Conservation (phyloP, 768 basidiomycete genomes). For the Hericium coralloides region DNA sequence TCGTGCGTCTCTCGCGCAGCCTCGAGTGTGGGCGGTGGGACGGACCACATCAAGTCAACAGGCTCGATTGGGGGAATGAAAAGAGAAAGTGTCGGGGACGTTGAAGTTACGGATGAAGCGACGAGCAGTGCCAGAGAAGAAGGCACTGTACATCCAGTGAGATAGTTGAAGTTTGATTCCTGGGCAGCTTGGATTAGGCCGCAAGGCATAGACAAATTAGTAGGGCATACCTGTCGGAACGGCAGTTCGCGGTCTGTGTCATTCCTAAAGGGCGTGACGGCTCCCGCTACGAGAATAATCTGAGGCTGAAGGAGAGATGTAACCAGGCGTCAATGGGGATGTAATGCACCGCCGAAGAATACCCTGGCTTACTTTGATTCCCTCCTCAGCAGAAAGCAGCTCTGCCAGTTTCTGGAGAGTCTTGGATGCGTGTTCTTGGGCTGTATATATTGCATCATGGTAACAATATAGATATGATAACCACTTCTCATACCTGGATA, state of each 20-base stretch:
- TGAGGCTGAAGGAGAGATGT: constrained; percentile 42
- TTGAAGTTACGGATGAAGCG: constrained; percentile 39
- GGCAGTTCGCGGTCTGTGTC: constrained; percentile 80
- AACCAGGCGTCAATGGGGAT: neutral
- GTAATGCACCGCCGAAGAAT: neutral
- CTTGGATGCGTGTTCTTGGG: constrained; percentile 42
- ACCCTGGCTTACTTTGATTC: constrained; percentile 35
- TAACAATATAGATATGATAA: too few relatives aligned
- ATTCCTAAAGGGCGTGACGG: constrained; percentile 52
- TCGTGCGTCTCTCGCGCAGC: constrained; percentile 47
- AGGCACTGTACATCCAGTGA: constrained; percentile 74
- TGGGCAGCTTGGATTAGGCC: constrained; percentile 11
- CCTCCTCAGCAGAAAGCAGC: constrained; percentile 40
- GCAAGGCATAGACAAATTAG: constrained; percentile 17
- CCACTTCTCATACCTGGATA: constrained; percentile 1
- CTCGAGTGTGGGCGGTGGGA: constrained; percentile 65
- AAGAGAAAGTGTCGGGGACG: constrained; percentile 42
- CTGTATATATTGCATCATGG: constrained; percentile 19
- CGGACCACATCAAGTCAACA: constrained; percentile 81
- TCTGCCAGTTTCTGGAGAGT: constrained; percentile 43
- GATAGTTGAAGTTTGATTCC: constrained; percentile 87
- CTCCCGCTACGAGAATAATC: constrained; percentile 59
- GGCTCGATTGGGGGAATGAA: constrained; percentile 73
- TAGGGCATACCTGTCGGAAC: constrained; percentile 39
- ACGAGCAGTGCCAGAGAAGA: constrained; percentile 56